Base-by-base conservation (phyloP, 139 green algal genomes). In the Ostreobium quekettii region DNA sequence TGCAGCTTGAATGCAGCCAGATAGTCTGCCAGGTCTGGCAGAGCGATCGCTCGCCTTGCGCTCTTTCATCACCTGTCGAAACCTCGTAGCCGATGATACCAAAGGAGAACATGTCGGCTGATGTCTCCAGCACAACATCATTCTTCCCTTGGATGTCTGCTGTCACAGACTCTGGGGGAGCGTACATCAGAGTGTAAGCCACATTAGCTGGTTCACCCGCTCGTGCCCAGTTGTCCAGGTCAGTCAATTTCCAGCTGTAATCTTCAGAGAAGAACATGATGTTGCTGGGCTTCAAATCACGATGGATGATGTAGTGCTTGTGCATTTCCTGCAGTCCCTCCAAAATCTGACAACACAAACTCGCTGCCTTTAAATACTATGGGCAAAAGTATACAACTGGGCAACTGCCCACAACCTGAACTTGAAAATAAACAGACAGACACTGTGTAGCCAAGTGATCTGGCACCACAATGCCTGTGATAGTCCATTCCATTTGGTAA, bases 201-300 rank as follows among this genome's bases (percentile, higher is more conserved):
- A 62, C 53, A 35, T 24, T 11, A 26, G n/a, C 8, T 11, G 53
- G 53, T n/a, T n/a, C n/a, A 24, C 53, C 19, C 15, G 15, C n/a
- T 7, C 19, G 8, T 24, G n/a, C 53, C 15, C 53, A 62, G 19
- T 7, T 62, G 7, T n/a, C 53, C 15, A 62, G 53, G 33, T 62
- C 53, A 62, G n/a, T 29, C 11, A 62, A 26, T 62, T 62, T 62
- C 53, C 53, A 62, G 19, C 7, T n/a, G 53, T 62, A 26, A 7
- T 62, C 53, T 32, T 62, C 7, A 29, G 53, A 62, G 53, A 62
- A 11, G 5, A 68, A 30, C 61, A 68, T 68, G 7, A 68, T 68
- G n/a, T 68, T 68, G 6, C 37, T 36, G 22, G 61, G 61, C 36
- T 81, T 61, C 2, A 81, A 71, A 71, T 67, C 49, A 38, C 74